A percentile compares a stretch with the other conserved stretches of the same genome.
Evolutionary conservation across 2,329 filamentous ascomycete genomes (phyloP).

Genomic region (Septoria linicola): DNA sequence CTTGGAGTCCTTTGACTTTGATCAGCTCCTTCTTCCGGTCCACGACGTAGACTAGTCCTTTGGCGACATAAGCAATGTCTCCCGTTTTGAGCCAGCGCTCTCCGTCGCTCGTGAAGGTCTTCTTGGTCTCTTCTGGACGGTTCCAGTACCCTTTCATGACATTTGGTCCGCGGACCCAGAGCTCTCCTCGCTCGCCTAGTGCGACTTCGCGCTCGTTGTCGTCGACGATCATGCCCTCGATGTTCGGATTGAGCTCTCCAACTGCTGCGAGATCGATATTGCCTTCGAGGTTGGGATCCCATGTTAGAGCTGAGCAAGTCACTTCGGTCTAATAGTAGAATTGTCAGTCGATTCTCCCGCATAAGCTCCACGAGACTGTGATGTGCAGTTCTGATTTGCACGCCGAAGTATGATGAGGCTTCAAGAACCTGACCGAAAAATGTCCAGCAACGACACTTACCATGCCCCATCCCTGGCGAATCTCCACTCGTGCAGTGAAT

Average conservation of each 20-base stretch:
- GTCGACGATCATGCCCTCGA: slow-evolving; percentile 7
- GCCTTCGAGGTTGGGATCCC: slow-evolving; percentile 54
- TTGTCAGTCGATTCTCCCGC: slow-evolving; percentile 50
- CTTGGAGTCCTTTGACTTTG: slow-evolving; percentile 62
- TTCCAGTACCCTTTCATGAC: slow-evolving; percentile 73
- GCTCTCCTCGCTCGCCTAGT: slow-evolving; percentile 52
- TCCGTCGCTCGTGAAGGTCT: slow-evolving; percentile 37
- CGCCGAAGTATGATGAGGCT: too few species aligned
- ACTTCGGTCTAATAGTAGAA: slow-evolving; percentile 57
- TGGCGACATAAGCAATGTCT: slow-evolving; percentile 66
- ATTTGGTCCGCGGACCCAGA: slow-evolving; percentile 71
- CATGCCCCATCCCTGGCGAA: slow-evolving; percentile 55
- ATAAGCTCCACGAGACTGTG: too few species aligned
- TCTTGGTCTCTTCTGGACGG: slow-evolving; percentile 55
- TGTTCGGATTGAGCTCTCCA: slow-evolving; percentile 16
- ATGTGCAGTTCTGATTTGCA: too few species aligned
- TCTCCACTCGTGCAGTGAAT: slow-evolving; percentile 55
- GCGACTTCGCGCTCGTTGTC: slow-evolving; percentile 60
- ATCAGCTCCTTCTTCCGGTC: slow-evolving; percentile 71
- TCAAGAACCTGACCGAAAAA: too few species aligned
- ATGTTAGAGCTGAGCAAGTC: slow-evolving; percentile 67
- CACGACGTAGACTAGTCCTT: slow-evolving; percentile 65
- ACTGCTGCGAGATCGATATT: slow-evolving; percentile 24
- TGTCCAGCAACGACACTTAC: slow-evolving; percentile 1
- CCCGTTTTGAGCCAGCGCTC: slow-evolving; percentile 70